Percentiles rank a stretch among this genome's conserved stretches.
Evolutionary conservation across 495 filamentous ascomycete genomes (phyloP).

Genomic region (Talaromyces stipitatus): DNA sequence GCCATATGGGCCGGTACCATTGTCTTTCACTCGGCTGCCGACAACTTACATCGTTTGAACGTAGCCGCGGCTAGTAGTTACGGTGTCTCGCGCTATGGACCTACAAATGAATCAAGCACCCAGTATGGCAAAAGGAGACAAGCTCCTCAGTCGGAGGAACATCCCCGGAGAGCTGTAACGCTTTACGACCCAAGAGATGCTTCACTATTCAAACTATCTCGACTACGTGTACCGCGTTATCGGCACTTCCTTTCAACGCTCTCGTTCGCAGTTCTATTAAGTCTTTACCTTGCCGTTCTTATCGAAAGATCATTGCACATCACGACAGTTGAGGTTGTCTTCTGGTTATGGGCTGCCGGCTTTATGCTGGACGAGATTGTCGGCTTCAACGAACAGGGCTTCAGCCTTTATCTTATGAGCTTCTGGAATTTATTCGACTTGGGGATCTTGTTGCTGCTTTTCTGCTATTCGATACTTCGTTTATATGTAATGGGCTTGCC

Average conservation of each 20-base stretch:
- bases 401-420: slow-evolving; percentile 90
- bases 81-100: slow-evolving; percentile 21
- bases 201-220: slow-evolving; percentile 81
- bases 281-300: slow-evolving; percentile 74
- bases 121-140: not conserved
- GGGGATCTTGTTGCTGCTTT: slow-evolving; percentile 76
- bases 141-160: not conserved
- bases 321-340: slow-evolving; percentile 72
- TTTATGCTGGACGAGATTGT: slow-evolving; percentile 96
- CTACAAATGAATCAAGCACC: slow-evolving; percentile 7
- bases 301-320: slow-evolving; percentile 62
- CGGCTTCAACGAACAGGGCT: slow-evolving; percentile 87
- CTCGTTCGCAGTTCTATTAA: slow-evolving; percentile 72
- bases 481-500: slow-evolving; percentile 76
- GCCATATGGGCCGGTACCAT: slow-evolving; percentile 94
- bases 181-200: slow-evolving; percentile 88
- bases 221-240: slow-evolving; percentile 83
- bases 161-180: slow-evolving; percentile 60
- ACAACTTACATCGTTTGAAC: slow-evolving; percentile 63
- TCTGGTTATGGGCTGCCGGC: slow-evolving; percentile 95
- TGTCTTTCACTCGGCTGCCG: slow-evolving; percentile 80
- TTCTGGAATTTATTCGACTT: slow-evolving; percentile 95
- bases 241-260: slow-evolving; percentile 79
- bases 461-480: slow-evolving; percentile 82
- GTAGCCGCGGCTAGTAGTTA: slow-evolving; percentile 13